A percentile compares a stretch with the other conserved stretches of the same genome.
These are phyloP conservation scores for Colletotrichum sp. DNA, from an alignment of 2,329 filamentous ascomycete genomes.

Conservation along the genomic window DNA sequence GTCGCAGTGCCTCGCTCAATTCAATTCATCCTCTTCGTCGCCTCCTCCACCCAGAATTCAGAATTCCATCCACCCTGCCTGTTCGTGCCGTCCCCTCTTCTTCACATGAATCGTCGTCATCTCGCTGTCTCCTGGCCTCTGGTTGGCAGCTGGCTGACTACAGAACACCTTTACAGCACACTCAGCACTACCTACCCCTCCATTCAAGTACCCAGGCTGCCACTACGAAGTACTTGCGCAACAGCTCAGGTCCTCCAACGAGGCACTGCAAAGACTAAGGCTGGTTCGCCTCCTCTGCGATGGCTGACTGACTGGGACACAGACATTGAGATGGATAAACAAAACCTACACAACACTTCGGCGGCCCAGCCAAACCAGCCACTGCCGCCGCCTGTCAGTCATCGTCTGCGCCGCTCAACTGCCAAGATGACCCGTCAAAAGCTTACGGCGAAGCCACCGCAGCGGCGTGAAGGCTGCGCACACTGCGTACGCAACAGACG, in stretches of 20 bases:
- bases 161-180: background rate
- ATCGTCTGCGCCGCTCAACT: background rate
- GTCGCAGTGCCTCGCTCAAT: background rate
- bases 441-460: conserved; percentile 2
- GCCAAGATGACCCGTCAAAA: background rate
- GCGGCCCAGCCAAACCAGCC: background rate
- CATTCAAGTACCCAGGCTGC: background rate
- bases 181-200: background rate
- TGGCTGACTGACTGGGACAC: background rate
- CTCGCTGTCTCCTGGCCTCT: background rate
- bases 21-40: background rate
- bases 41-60: background rate
- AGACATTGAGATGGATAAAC: background rate
- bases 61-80: background rate
- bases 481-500: conserved; percentile 3
- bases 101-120: conserved; percentile 14
- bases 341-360: background rate
- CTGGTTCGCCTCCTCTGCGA: background rate
- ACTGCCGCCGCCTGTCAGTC: background rate
- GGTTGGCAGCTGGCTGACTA: background rate
- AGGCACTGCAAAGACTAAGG: background rate
- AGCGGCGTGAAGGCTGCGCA: background rate
- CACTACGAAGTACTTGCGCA: background rate
- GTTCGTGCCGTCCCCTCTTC: background rate
- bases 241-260: background rate